Conservation (phyloP, 441 rosid species). For the Sinapis alba region DNA sequence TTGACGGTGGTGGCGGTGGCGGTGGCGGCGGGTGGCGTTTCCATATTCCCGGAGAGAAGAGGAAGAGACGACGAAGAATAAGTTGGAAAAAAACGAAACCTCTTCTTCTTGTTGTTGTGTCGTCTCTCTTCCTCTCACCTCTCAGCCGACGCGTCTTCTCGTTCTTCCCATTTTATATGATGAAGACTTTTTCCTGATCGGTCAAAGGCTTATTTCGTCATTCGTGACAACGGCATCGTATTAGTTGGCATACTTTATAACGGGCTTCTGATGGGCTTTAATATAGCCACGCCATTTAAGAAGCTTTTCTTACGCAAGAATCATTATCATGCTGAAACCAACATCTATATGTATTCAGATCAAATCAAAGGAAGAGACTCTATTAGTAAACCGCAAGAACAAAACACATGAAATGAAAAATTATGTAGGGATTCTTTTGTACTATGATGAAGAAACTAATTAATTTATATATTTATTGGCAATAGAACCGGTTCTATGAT, state of each 20-base stretch:
- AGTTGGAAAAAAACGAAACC: constrained; percentile 36
- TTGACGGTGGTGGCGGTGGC: constrained; percentile 28
- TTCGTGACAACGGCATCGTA: background rate
- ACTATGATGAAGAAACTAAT: background rate
- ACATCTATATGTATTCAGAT: background rate
- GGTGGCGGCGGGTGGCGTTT: constrained; percentile 35
- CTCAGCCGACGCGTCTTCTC: constrained; percentile 34
- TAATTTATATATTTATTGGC: background rate
- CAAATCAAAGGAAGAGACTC: background rate
- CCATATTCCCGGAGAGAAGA: constrained; percentile 53
- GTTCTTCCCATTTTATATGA: constrained; percentile 10
- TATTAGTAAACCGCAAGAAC: background rate
- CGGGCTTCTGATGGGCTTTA: constrained; percentile 16
- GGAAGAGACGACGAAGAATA: constrained; percentile 40
- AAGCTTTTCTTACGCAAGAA: background rate
- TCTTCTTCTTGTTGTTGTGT: constrained; percentile 18
- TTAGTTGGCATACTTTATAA: background rate
- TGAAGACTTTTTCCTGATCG: constrained; percentile 1
- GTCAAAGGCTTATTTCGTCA: constrained; percentile 33
- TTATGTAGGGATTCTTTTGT: background rate
- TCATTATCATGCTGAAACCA: background rate
- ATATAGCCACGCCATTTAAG: background rate
- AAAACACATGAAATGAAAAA: background rate
- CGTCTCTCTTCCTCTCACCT: constrained; percentile 22
- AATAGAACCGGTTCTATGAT: background rate